Conservation (phyloP, 805 yeast species). For the Nakazawaea anatomiae region DNA sequence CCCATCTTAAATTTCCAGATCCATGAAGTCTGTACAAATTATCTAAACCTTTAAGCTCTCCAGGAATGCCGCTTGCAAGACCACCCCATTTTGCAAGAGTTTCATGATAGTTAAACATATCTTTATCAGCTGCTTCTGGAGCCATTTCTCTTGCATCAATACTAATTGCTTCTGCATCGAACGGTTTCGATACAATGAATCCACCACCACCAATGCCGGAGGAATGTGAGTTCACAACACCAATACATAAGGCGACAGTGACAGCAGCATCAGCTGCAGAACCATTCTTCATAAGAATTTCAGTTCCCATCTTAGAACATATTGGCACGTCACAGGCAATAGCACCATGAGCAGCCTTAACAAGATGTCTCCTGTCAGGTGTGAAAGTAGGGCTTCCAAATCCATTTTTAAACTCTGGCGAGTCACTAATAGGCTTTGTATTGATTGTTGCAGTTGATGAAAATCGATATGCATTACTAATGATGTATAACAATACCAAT, state of each 20-base stretch:
- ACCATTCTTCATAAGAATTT: conserved; percentile 52
- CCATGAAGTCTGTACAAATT: conserved; percentile 56
- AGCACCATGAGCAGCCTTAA: conserved; percentile 45
- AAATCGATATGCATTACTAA: not conserved
- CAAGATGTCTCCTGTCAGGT: conserved; percentile 34
- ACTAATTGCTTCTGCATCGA: conserved; percentile 43
- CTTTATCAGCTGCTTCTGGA: conserved; percentile 52
- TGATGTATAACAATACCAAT: not conserved
- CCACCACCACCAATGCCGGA: conserved; percentile 96
- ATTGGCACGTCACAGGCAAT: conserved; percentile 60
- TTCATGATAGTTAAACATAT: conserved; percentile 56
- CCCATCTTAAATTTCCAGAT: conserved; percentile 69
- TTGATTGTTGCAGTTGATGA: not conserved
- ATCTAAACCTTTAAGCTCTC: conserved; percentile 83
- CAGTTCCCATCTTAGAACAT: conserved; percentile 60
- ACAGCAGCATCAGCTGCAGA: conserved; percentile 94
- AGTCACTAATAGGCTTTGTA: not conserved
- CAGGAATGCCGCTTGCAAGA: conserved; percentile 84
- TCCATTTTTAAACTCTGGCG: not conserved
- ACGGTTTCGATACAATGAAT: conserved; percentile 46
- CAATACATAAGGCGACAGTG: conserved; percentile 83
- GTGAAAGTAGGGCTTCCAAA: conserved; percentile 33
- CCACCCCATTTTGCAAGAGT: conserved; percentile 69
- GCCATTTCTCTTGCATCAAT: conserved; percentile 91
- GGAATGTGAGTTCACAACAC: conserved; percentile 73